phyloP scores from a whole-genome alignment of 495 filamentous ascomycete species.

The Penicillium macrosclerotiorum region DNA sequence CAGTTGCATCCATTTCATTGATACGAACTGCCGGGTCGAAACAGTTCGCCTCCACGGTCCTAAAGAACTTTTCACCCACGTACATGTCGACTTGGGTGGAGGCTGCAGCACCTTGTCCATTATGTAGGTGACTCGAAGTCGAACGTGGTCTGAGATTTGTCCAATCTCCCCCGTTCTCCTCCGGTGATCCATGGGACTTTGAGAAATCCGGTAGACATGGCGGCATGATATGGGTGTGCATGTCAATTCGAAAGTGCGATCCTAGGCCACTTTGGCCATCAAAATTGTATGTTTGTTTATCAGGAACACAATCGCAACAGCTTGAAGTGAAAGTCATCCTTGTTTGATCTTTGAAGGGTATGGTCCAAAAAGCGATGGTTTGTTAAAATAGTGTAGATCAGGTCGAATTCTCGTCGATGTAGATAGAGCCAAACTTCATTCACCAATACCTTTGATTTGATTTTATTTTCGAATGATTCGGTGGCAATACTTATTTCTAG shows the following conservation, averaged over 20 bases:
- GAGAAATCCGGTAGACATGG: conserved; percentile 20
- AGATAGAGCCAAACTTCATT: too few species aligned
- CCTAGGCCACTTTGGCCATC: conserved; percentile 4
- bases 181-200: conserved; percentile 1
- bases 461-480: too few species aligned
- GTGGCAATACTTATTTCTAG: too few species aligned
- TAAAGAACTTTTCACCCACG: conserved; percentile 19
- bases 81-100: conserved; percentile 19
- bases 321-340: neutral
- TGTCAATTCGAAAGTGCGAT: conserved; percentile 22
- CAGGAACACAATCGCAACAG: neutral
- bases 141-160: conserved; percentile 12
- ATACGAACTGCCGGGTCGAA: conserved; percentile 17
- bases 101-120: neutral
- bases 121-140: too few species aligned
- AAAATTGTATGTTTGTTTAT: neutral
- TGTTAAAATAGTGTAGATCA: too few species aligned
- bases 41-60: conserved; percentile 20
- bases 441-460: too few species aligned
- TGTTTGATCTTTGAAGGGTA: too few species aligned
- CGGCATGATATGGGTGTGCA: conserved; percentile 26
- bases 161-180: conserved; percentile 5
- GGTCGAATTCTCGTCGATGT: too few species aligned
- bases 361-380: too few species aligned
- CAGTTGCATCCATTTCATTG: conserved; percentile 18